Conservation (phyloP, 2,329 filamentous ascomycete species). For the Calonectria leucothoes region DNA sequence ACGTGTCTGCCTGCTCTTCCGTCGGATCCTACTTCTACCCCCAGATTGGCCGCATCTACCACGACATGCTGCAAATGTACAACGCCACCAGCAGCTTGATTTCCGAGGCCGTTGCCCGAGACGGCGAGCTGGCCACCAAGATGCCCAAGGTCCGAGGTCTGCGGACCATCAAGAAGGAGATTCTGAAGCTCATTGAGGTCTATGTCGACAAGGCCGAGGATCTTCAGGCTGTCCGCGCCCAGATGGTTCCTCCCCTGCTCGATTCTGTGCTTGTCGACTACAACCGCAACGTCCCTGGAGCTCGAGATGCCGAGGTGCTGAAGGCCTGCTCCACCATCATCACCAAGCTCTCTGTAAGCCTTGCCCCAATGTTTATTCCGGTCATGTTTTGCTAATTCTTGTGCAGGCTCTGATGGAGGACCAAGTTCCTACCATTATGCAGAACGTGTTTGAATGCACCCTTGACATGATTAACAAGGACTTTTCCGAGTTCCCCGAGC, state of each 20-base stretch:
- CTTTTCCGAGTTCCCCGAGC: conserved; percentile 98
- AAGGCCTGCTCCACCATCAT: conserved; percentile 99
- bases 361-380: neutral
- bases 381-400: conserved; percentile 16
- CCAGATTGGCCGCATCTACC: conserved; percentile 96
- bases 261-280: conserved; percentile 96
- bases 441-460: conserved; percentile 98
- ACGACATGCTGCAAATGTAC: conserved; percentile 99
- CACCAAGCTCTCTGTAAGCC: conserved; percentile 93
- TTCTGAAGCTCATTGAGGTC: conserved; percentile 96
- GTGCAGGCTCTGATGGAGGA: conserved; percentile 92
- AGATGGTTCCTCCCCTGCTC: conserved; percentile 94
- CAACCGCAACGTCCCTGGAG: conserved; percentile 95
- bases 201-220: conserved; percentile 99
- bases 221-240: conserved; percentile 88
- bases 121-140: conserved; percentile 94
- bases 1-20: conserved; percentile 97
- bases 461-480: conserved; percentile 99
- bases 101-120: conserved; percentile 87
- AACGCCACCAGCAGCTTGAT: conserved; percentile 96
- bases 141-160: conserved; percentile 96
- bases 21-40: conserved; percentile 98
- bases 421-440: conserved; percentile 97
- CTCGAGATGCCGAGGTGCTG: conserved; percentile 94
- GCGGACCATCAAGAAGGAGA: conserved; percentile 99